Conservation (phyloP, 306 rosid species). For the Argentina anserina region DNA sequence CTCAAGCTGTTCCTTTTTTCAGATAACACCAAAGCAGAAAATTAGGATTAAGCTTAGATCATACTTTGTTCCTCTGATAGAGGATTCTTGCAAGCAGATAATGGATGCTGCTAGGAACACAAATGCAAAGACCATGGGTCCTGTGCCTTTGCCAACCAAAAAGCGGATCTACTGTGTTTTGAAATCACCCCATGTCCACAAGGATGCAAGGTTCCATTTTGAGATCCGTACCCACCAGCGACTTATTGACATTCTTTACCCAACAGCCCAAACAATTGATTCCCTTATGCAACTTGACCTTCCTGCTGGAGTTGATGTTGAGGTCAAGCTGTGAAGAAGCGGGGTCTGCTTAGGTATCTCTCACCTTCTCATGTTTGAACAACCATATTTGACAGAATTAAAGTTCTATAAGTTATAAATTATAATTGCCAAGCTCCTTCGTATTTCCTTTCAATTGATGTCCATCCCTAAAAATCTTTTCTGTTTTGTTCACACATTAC, state of each 20-base stretch:
- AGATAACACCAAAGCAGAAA: slow-evolving; percentile 92
- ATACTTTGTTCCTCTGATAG: slow-evolving; percentile 82
- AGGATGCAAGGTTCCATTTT: slow-evolving; percentile 93
- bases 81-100: slow-evolving; percentile 99
- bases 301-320: slow-evolving; percentile 98
- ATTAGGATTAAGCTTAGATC: slow-evolving; percentile 96
- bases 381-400: neutral
- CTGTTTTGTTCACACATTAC: neutral
- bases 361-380: neutral
- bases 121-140: slow-evolving; percentile 97
- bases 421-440: neutral
- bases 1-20: slow-evolving; percentile 29
- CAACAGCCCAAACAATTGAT: slow-evolving; percentile 96
- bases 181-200: slow-evolving; percentile 88
- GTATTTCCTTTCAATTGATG: neutral
- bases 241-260: slow-evolving; percentile 84
- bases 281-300: slow-evolving; percentile 92
- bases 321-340: slow-evolving; percentile 77
- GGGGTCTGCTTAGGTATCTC: slow-evolving; percentile 25
- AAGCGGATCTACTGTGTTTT: slow-evolving; percentile 77
- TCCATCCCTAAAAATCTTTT: neutral
- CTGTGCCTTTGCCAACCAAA: slow-evolving; percentile 97
- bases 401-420: neutral
- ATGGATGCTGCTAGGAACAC: slow-evolving; percentile 87
- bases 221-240: slow-evolving; percentile 98